Base-by-base conservation (phyloP, 2,329 filamentous ascomycete genomes). In the Aspergillus latus region DNA sequence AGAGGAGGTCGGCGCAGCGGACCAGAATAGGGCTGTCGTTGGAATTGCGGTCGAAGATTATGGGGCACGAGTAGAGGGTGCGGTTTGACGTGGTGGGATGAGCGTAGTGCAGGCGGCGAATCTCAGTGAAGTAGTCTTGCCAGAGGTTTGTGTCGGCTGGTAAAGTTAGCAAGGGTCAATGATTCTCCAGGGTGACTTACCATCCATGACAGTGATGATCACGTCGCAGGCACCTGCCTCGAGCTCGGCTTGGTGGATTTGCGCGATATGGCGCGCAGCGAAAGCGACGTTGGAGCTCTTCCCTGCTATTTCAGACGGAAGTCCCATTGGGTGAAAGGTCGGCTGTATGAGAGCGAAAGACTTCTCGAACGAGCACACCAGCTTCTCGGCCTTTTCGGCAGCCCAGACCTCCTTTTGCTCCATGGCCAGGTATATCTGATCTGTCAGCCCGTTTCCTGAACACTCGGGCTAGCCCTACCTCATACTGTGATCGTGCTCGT, bases 241-340 rank as follows among this genome's bases (percentile, higher is more conserved):
- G 8, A 66, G 54, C 6, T 67, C 63, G 5, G 55, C 34, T 1
- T 60, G 61, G 43, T 66, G 63, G 6, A 65, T 54, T 26, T 69
- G 59, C 4, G 66, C 58, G 30, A 71, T 65, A 7, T 63, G 59
- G 8, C 65, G 62, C 8, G 86, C 87, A 15, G 86, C 86, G 85
- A 87, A 90, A 49, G 83, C 83, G 58, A 88, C 80, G 70, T 90
- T 90, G 75, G 87, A 90, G 61, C 88, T 88, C 68, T 90, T 90
- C 56, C 88, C 88, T 52, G 87, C 85, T 49, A 87, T 83, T 68
- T 90, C 88, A 10, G 85, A 84, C 3, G 82, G 81, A 49, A 90
- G 83, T 53, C 84, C 84, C 21, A 78, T 73, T 1, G 88, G 87
- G 65, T 90, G 88, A 10, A 88, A 72, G 2, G 86, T 89, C 67